Conservation (phyloP, 2,329 filamentous ascomycete species). For the Penicillium glabrum region DNA sequence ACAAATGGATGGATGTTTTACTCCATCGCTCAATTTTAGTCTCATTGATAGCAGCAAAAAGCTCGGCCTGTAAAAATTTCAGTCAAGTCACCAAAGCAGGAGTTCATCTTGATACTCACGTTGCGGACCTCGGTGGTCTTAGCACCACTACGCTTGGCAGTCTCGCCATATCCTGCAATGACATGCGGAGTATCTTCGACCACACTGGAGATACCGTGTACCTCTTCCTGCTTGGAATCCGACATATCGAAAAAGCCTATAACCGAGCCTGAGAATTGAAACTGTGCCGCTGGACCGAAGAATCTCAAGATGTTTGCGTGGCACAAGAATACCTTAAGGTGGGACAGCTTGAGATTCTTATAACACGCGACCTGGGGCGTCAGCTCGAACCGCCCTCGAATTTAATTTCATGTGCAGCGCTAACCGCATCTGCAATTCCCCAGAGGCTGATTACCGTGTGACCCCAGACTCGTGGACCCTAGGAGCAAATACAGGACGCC, state of each 20-base stretch:
- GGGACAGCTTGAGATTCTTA: constrained; percentile 19
- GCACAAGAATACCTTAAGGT: constrained; percentile 1
- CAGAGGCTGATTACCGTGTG: constrained; percentile 17
- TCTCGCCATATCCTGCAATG: constrained; percentile 21
- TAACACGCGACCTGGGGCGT: constrained; percentile 7
- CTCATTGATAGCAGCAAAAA: constrained; percentile 50
- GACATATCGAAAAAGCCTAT: constrained; percentile 12
- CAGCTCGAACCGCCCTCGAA: not conserved
- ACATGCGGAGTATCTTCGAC: constrained; percentile 16
- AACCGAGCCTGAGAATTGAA: not conserved
- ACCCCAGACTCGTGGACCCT: constrained; percentile 14
- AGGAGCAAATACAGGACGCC: constrained; percentile 7
- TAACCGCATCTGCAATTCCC: constrained; percentile 14
- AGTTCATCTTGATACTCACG: constrained; percentile 27
- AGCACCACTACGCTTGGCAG: constrained; percentile 29
- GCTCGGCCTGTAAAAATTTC: constrained; percentile 42
- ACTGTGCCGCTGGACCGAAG: not conserved
- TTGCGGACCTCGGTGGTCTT: constrained; percentile 44
- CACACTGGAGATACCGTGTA: constrained; percentile 20
- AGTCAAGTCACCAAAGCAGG: not conserved
- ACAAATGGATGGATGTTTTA: constrained; percentile 29
- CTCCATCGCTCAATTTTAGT: constrained; percentile 42
- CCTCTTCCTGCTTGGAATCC: constrained; percentile 19
- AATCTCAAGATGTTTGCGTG: not conserved
- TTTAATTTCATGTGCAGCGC: constrained; percentile 3